phyloP scores from a whole-genome alignment of 805 yeast genomes.

The Ogataea trehalophila region DNA sequence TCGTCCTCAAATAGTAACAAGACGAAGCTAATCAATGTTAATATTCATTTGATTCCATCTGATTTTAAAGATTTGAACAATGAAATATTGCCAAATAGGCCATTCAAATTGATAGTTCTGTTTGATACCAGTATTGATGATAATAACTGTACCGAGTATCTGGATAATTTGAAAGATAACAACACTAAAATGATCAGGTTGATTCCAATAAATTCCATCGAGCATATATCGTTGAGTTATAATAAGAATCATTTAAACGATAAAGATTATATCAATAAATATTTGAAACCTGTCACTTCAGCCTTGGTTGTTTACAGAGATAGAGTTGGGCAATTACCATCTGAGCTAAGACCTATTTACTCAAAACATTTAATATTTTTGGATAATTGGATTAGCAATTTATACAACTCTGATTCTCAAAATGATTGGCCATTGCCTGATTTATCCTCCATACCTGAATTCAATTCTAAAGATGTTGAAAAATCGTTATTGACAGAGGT shows the following conservation, averaged over 20 bases:
- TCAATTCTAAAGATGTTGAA: conserved; percentile 72
- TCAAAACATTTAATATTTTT: conserved; percentile 60
- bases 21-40: conserved; percentile 17
- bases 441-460: conserved; percentile 56
- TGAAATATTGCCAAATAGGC: conserved; percentile 9
- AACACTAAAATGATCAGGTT: conserved; percentile 49
- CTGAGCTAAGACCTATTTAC: conserved; percentile 72
- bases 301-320: conserved; percentile 80
- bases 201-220: conserved; percentile 75
- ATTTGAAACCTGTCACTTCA: conserved; percentile 67
- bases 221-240: conserved; percentile 65
- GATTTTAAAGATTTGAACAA: conserved; percentile 21
- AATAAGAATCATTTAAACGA: conserved; percentile 21
- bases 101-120: conserved; percentile 26
- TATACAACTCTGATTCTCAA: conserved; percentile 9
- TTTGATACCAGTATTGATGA: conserved; percentile 30
- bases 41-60: conserved; percentile 42
- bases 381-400: conserved; percentile 47
- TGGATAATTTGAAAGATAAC: conserved; percentile 11
- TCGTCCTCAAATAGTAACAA: conserved; percentile 14
- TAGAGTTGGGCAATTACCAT: conserved; percentile 75
- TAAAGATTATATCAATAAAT: conserved; percentile 34
- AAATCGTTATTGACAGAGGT: conserved; percentile 71
- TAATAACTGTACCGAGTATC: conserved; percentile 11
- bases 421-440: conserved; percentile 77